Base-by-base conservation (phyloP, 495 filamentous ascomycete genomes). In the Hypoxylon intermedium region DNA sequence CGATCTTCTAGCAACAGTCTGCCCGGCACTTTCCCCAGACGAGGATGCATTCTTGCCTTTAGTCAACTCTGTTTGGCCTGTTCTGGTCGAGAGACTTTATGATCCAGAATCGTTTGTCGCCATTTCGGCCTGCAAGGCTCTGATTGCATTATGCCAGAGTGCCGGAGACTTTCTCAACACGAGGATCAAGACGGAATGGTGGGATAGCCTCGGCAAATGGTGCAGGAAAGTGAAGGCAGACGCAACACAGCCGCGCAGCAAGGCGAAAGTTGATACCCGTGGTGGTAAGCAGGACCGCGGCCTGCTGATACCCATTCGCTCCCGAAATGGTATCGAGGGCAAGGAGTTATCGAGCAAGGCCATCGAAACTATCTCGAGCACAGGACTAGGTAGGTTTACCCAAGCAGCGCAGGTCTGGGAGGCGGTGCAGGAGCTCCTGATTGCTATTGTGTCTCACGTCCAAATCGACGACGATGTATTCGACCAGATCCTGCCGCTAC, bases 31-130 rank as follows among this genome's bases (percentile, higher is more conserved):
- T 2, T 83, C 87, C 1, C 77, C 80, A 0, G 85, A 94, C 65
- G 88, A 95, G 68, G 84, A 89, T 43, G 84, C 83, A 9, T 97
- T 96, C 68, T 78, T 98, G 0, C 94, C 94, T 0, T 78, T 97
- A 2, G 86, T 97, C 41, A 91, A 96, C 69, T 89, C 89, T 3
- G 74, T 97, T 19, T 98, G 92, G 91, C 91, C 92, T 0, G 84
- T 90, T 4, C 76, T 96, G 7, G 73, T 89, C 0, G 73, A 82
- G 3, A 82, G 90, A 28, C 79, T 97, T 5, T 81, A 89, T 57
- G 89, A 95, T 68, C 73, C 82, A 20, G 91, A 96, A 70, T 79
- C 83, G 0, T 92, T 86, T 60, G 87, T 96, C n/a, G 83, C 81
- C 0, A 79, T 87, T 7, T 80, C 85, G 2, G 89, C 91, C 19